A percentile compares a stretch with the other conserved stretches of the same genome.
phyloP scores from a whole-genome alignment of 192 early-diverging fungal genomes.

The Podochytrium sp. region DNA sequence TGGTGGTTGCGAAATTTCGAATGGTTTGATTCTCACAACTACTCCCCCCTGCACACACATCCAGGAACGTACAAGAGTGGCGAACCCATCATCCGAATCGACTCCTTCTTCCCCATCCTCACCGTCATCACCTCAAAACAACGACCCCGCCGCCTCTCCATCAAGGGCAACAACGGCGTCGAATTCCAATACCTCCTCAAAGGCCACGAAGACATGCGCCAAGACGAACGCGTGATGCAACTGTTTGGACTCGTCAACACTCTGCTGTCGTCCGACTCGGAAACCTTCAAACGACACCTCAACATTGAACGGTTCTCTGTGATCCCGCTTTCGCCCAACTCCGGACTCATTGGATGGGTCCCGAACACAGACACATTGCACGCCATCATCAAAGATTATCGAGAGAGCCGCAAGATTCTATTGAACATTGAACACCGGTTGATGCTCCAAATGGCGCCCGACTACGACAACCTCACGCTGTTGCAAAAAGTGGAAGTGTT shows the following conservation, averaged over 20 bases:
- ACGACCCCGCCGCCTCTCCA: slow-evolving; percentile 80
- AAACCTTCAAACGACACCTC: slow-evolving; percentile 90
- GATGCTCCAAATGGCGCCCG: slow-evolving; percentile 90
- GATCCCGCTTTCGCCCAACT: slow-evolving; percentile 92
- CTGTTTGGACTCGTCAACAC: slow-evolving; percentile 97
- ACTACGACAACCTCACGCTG: slow-evolving; percentile 84
- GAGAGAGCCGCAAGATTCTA: slow-evolving; percentile 78
- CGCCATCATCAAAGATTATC: slow-evolving; percentile 82
- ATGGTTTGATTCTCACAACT: neutral
- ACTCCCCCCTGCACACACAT: neutral
- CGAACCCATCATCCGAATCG: slow-evolving; percentile 83
- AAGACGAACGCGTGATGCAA: slow-evolving; percentile 99
- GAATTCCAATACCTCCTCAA: slow-evolving; percentile 92
- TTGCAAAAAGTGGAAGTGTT: slow-evolving; percentile 96
- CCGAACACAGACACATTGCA: slow-evolving; percentile 88
- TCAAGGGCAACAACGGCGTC: slow-evolving; percentile 86
- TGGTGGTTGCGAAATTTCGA: too few relatives aligned
- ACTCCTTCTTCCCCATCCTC: slow-evolving; percentile 81
- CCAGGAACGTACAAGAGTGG: slow-evolving; percentile 81
- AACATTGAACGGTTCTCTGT: slow-evolving; percentile 89
- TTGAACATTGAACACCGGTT: slow-evolving; percentile 89
- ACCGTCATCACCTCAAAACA: slow-evolving; percentile 91
- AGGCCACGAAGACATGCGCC: slow-evolving; percentile 96
- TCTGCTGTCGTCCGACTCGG: slow-evolving; percentile 74
- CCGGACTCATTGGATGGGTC: slow-evolving; percentile 93